phyloP scores from a whole-genome alignment of 495 filamentous ascomycete species.

The Trichoderma orchidacearum region DNA sequence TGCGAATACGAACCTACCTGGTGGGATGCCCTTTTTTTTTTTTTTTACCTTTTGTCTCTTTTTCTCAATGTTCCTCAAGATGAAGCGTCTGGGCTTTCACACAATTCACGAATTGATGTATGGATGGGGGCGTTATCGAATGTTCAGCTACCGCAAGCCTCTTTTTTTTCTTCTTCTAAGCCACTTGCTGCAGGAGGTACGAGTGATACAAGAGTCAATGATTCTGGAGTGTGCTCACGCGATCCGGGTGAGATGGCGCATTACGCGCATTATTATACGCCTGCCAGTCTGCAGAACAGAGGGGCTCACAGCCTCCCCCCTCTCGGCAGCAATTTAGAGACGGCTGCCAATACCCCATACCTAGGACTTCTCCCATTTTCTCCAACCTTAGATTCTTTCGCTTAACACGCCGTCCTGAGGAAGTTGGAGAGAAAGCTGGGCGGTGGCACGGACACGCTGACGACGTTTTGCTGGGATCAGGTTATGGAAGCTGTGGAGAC shows the following conservation, averaged over 20 bases:
- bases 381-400: background rate
- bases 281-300: background rate
- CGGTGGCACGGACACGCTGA: background rate
- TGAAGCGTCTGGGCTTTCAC: too few relatives aligned
- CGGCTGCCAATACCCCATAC: background rate
- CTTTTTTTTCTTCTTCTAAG: too few relatives aligned
- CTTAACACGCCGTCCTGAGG: background rate
- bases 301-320: background rate
- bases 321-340: too few relatives aligned
- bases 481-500: background rate
- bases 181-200: too few relatives aligned
- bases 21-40: background rate
- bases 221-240: conserved; percentile 1
- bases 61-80: too few relatives aligned
- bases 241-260: background rate
- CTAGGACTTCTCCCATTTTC: background rate
- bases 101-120: too few relatives aligned
- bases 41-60: too few relatives aligned
- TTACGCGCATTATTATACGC: conserved; percentile 1
- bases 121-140: too few relatives aligned
- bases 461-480: background rate
- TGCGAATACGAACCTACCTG: background rate
- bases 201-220: too few relatives aligned
- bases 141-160: too few relatives aligned
- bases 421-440: background rate